A percentile compares a stretch with the other conserved stretches of the same genome.
Conservation (phyloP, 345 rosid species). For the Gossypioides kirkii region DNA sequence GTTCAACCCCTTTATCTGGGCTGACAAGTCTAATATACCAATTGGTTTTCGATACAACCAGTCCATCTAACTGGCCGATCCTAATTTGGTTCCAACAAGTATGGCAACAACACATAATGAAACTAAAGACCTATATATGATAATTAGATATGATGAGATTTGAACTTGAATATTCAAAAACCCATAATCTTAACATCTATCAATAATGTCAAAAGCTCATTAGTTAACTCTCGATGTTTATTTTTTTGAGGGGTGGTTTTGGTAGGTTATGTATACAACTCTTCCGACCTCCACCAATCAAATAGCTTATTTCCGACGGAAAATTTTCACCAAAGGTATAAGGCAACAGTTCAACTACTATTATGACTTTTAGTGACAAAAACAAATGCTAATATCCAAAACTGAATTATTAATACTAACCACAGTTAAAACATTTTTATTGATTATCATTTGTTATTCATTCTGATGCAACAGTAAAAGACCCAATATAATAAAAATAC, state of each 20-base stretch:
- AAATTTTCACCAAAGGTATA: conserved; percentile 22
- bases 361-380: conserved; percentile 17
- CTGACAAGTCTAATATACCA: no score
- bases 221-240: no score
- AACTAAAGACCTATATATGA: no score
- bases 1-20: no score
- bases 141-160: no score
- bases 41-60: no score
- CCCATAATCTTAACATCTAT: no score
- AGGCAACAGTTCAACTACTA: conserved; percentile 16
- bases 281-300: not conserved
- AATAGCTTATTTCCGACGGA: conserved; percentile 10
- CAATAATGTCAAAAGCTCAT: no score
- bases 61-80: no score
- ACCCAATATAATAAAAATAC: not conserved
- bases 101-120: no score
- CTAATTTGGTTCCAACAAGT: no score
- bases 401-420: not conserved
- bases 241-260: not conserved
- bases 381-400: conserved; percentile 4
- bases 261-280: not conserved
- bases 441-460: not conserved
- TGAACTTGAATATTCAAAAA: no score
- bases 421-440: not conserved
- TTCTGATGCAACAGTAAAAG: conserved; percentile 9